A percentile compares a stretch with the other conserved stretches of the same genome.
Conservation (phyloP, 1,284 basidiomycete species). For the Trametes pubescens region DNA sequence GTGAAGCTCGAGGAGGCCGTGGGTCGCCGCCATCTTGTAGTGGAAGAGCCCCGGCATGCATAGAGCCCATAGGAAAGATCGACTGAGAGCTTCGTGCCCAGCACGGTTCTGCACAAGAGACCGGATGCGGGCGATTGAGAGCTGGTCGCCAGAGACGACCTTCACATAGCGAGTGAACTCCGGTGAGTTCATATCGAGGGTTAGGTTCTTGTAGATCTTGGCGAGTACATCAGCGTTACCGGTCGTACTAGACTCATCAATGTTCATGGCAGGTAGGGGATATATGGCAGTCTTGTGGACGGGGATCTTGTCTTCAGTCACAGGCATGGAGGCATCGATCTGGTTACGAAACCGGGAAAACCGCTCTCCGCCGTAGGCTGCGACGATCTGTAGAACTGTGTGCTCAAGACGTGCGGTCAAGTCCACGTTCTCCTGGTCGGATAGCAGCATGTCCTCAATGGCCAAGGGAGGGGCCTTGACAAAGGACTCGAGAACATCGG, state of each 20-base stretch:
- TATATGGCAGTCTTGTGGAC: slow-evolving; percentile 42
- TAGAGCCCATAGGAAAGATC: slow-evolving; percentile 39
- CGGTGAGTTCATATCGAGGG: slow-evolving; percentile 24
- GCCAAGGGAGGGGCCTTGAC: no score
- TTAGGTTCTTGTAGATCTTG: slow-evolving; percentile 42
- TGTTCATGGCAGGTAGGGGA: no score
- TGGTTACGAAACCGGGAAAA: slow-evolving; percentile 31
- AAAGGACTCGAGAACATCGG: no score
- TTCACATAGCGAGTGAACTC: slow-evolving; percentile 31
- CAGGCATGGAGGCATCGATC: slow-evolving; percentile 34
- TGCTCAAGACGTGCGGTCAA: no score
- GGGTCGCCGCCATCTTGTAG: slow-evolving; percentile 45
- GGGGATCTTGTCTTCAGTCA: slow-evolving; percentile 40
- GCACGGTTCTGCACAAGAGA: slow-evolving; percentile 41
- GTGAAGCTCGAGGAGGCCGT: slow-evolving; percentile 43
- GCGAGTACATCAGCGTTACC: no score
- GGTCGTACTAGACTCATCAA: no score
- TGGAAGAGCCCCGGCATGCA: slow-evolving; percentile 51
- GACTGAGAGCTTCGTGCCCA: slow-evolving; percentile 45
- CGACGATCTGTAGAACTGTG: no score
- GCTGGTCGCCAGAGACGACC: slow-evolving; percentile 47
- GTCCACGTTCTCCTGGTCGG: no score
- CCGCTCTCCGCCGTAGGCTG: no score
- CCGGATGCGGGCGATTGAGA: slow-evolving; percentile 47
- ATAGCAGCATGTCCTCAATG: no score